These are phyloP conservation scores for Penicillium sp. DNA, from an alignment of 2,329 filamentous ascomycete genomes.

Conservation along the genomic window DNA sequence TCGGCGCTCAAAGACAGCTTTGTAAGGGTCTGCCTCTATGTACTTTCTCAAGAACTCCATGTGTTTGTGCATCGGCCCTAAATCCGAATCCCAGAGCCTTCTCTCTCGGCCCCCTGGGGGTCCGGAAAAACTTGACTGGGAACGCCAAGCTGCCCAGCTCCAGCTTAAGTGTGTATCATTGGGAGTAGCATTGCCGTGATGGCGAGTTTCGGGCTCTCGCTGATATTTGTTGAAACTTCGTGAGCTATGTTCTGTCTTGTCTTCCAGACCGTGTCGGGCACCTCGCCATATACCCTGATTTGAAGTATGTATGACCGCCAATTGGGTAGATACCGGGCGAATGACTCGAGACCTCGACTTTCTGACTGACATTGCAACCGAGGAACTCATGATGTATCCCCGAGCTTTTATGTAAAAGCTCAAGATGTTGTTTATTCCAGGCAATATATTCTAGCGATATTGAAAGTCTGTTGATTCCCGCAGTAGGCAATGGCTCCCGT, in stretches of 20 bases:
- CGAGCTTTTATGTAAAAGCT: not conserved
- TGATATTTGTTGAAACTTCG: constrained; percentile 7
- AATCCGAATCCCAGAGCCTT: constrained; percentile 23
- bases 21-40: constrained; percentile 41
- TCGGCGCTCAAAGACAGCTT: constrained; percentile 41
- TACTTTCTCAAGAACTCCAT: constrained; percentile 38
- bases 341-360: constrained; percentile 1
- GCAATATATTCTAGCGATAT: not conserved
- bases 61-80: constrained; percentile 26
- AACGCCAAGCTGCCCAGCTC: constrained; percentile 2
- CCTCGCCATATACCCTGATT: constrained; percentile 10
- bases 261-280: constrained; percentile 11
- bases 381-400: constrained; percentile 16
- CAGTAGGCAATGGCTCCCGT: not conserved
- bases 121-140: constrained; percentile 12
- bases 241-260: constrained; percentile 11
- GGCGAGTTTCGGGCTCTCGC: constrained; percentile 3
- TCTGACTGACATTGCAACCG: constrained; percentile 9
- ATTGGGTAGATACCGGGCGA: constrained; percentile 10
- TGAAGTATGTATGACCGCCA: constrained; percentile 5
- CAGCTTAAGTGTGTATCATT: constrained; percentile 1
- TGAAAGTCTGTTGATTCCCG: not conserved
- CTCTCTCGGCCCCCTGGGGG: constrained; percentile 7
- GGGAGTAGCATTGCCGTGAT: constrained; percentile 4
- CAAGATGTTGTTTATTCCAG: not conserved